phyloP scores from a whole-genome alignment of 2,329 filamentous ascomycete genomes.

The Cyphellophora europaea region DNA sequence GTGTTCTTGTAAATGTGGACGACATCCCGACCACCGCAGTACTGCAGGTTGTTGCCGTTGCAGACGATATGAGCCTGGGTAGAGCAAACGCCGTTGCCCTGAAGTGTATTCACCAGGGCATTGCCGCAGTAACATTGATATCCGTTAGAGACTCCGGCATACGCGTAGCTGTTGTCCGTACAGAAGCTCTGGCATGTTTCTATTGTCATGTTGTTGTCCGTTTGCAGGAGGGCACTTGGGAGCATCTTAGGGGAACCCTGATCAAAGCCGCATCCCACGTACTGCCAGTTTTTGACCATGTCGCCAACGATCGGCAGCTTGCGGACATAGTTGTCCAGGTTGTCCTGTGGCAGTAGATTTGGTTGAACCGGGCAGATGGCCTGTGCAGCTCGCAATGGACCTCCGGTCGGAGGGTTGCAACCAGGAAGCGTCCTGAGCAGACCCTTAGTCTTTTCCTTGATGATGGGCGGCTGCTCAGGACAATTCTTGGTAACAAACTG shows the following conservation, averaged over 20 bases:
- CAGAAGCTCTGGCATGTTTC: constrained; percentile 22
- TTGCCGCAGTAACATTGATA: constrained; percentile 17
- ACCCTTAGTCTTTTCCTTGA: constrained; percentile 22
- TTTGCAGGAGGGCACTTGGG: constrained; percentile 23
- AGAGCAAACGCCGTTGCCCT: constrained; percentile 7
- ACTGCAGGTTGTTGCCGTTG: constrained; percentile 11
- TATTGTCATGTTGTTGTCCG: constrained; percentile 41
- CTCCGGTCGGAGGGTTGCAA: constrained; percentile 18
- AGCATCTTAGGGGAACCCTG: constrained; percentile 7
- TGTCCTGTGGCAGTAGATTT: constrained; percentile 23
- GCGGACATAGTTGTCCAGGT: constrained; percentile 49
- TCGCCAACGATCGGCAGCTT: constrained; percentile 26
- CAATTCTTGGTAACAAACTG: constrained; percentile 13
- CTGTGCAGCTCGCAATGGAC: constrained; percentile 25
- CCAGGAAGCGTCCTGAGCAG: constrained; percentile 17
- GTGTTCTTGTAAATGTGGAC: constrained; percentile 15
- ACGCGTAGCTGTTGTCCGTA: constrained; percentile 14
- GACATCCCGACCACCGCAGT: constrained; percentile 10
- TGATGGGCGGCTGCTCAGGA: constrained; percentile 15
- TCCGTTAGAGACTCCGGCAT: constrained; percentile 17
- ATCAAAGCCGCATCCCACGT: constrained; percentile 13
- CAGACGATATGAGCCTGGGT: constrained; percentile 12
- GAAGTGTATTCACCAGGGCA: constrained; percentile 7
- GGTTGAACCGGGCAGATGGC: constrained; percentile 15
- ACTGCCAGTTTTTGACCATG: constrained; percentile 23